A percentile compares a stretch with the other conserved stretches of the same genome.
Conservation (phyloP, 2,329 filamentous ascomycete genomes). For the Claviceps sp. region DNA sequence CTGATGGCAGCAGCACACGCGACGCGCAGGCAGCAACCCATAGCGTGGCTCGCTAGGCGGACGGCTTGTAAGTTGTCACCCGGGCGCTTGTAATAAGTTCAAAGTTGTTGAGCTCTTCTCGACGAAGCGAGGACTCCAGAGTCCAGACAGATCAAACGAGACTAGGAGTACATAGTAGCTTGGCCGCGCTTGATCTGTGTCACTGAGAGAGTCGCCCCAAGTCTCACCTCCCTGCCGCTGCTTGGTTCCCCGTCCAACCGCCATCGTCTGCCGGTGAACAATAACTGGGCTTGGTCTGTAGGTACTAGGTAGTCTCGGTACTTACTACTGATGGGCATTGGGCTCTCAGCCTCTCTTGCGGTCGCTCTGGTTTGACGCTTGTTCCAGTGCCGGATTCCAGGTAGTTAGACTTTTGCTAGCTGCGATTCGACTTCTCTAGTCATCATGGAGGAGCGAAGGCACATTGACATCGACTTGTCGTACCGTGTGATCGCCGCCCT, state of each 20-base stretch:
- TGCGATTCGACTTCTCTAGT: not conserved
- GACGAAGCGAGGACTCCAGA: too few species aligned
- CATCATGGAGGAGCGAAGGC: not conserved
- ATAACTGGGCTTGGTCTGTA: too few species aligned
- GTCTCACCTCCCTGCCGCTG: not conserved
- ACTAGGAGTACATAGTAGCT: not conserved
- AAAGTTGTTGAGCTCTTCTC: too few species aligned
- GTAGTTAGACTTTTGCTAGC: not conserved
- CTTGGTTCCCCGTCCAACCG: not conserved
- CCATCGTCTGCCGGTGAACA: not conserved
- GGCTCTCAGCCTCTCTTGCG: not conserved
- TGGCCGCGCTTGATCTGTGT: not conserved
- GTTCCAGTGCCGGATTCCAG: not conserved
- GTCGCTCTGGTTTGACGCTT: not conserved
- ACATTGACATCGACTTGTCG: too few species aligned
- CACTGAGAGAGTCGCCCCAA: not conserved
- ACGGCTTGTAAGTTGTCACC: too few species aligned
- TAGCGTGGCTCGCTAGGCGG: too few species aligned
- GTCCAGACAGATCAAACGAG: not conserved
- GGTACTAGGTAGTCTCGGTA: not conserved
- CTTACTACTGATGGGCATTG: not conserved
- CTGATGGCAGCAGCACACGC: too few species aligned
- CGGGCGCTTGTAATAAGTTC: too few species aligned
- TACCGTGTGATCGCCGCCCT: too few species aligned
- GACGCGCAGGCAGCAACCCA: too few species aligned